Evolutionary conservation across 2,329 filamentous ascomycete genomes (phyloP).

Genomic region (Neonectria ditissima): DNA sequence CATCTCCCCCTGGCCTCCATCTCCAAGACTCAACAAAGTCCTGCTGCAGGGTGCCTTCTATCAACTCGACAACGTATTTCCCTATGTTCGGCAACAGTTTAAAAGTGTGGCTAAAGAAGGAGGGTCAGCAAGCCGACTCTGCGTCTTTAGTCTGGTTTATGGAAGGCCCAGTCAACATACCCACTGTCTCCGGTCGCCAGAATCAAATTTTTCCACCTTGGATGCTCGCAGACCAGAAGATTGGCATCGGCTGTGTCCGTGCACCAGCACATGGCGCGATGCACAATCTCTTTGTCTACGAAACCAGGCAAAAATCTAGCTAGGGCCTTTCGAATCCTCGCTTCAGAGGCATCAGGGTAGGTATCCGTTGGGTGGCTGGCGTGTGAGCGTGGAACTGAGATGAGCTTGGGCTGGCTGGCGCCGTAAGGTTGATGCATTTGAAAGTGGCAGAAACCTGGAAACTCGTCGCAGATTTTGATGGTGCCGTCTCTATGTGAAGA

Average conservation of each 20-base stretch:
- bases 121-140: not conserved
- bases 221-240: constrained; percentile 22
- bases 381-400: constrained; percentile 22
- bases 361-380: constrained; percentile 19
- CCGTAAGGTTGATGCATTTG: constrained; percentile 14
- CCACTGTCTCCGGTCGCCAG: constrained; percentile 23
- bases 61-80: constrained; percentile 20
- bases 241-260: constrained; percentile 23
- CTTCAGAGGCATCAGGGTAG: constrained; percentile 14
- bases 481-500: constrained; percentile 1
- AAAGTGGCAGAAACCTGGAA: constrained; percentile 19
- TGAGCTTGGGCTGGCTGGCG: constrained; percentile 5
- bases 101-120: constrained; percentile 5
- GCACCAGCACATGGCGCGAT: constrained; percentile 24
- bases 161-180: constrained; percentile 1
- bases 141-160: not conserved
- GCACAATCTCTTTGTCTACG: not conserved
- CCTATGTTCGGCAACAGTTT: constrained; percentile 20
- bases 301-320: constrained; percentile 16
- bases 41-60: constrained; percentile 13
- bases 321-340: constrained; percentile 11
- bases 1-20: constrained; percentile 21
- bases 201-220: constrained; percentile 21
- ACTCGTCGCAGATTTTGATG: constrained; percentile 25
- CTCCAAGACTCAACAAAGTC: constrained; percentile 14